Base-by-base conservation (phyloP, 345 rosid genomes). In the Gossypium rotundifolium region DNA sequence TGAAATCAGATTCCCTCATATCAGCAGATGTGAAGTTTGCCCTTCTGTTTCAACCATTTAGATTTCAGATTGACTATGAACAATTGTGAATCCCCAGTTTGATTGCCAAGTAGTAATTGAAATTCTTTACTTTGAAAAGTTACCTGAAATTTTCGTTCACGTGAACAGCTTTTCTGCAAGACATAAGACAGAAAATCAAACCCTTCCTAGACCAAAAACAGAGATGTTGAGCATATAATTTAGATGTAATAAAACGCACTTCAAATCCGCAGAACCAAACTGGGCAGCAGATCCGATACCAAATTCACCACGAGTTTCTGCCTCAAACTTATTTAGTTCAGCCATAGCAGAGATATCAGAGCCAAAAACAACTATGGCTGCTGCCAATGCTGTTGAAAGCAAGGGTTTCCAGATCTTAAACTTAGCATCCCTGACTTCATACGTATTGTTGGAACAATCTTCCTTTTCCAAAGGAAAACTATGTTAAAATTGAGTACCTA, bases 1-100 rank as follows among this genome's bases (percentile, higher is more conserved):
- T 92, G 78, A 94, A 94, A 81, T 92, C 89, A 60, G 97, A 91
- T 75, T 94, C 98, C 78, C 97, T 88, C 97, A 92, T 94, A 77
- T 91, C 98, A 16, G 97, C 97, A 76, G 97, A 64, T 73, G 98
- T 94, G 85, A 94, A 94, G 84, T 90, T 94, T 74, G 97, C 98
- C 84, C 98, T 84, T 80, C 98, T 94, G 91, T 79, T 81, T 73
- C 83, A 77, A 76, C 65, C 69, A 75, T 79, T 77, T 65, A 61
- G 62, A 75, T 78, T 60, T 76, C 71, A 55, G 60, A 72, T 78
- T 60, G 57, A 60, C 72, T 79, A 76, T 54, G 72, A 42, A 60
- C 57, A 72, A 38, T 66, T 7, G n/a, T 33, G 38, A 33, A 4
- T 33, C 38, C 22, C 22, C 33, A 49, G 9, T 49, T 48, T 12